These are phyloP conservation scores for Pueraria montana DNA, from an alignment of 306 rosid genomes.

Conservation along the genomic window DNA sequence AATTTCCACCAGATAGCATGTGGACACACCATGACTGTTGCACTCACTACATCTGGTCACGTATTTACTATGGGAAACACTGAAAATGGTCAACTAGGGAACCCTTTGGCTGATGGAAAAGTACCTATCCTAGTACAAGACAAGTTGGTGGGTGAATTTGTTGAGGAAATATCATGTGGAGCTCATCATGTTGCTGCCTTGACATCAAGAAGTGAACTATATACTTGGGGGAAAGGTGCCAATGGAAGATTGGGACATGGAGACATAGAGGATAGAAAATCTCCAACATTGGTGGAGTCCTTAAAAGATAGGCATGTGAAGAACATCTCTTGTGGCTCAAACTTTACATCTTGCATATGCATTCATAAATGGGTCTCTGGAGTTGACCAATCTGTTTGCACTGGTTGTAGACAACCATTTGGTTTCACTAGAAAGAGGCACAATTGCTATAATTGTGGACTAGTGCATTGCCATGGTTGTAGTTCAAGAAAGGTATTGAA, in stretches of 20 bases:
- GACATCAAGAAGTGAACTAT: constrained; percentile 95
- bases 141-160: constrained; percentile 88
- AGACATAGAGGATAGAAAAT: constrained; percentile 72
- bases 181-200: constrained; percentile 82
- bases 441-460: constrained; percentile 94
- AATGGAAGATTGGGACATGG: constrained; percentile 97
- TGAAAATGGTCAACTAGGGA: constrained; percentile 87
- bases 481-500: constrained; percentile 86
- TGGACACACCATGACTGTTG: constrained; percentile 88
- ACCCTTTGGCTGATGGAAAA: constrained; percentile 76
- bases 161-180: constrained; percentile 93
- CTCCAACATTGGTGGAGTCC: constrained; percentile 86
- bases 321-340: constrained; percentile 89
- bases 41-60: constrained; percentile 93
- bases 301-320: constrained; percentile 89
- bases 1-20: constrained; percentile 90
- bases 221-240: constrained; percentile 94
- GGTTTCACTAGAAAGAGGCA: constrained; percentile 97
- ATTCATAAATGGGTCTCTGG: constrained; percentile 98
- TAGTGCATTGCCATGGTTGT: constrained; percentile 95
- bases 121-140: constrained; percentile 86
- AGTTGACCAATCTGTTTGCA: constrained; percentile 91
- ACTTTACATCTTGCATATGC: constrained; percentile 89
- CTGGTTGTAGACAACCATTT: constrained; percentile 93
- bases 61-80: constrained; percentile 84